Evolutionary conservation across 306 rosid genomes (phyloP), one percentile per base, ranked within the genome.

Genomic region (Dicorynia guianensis): DNA sequence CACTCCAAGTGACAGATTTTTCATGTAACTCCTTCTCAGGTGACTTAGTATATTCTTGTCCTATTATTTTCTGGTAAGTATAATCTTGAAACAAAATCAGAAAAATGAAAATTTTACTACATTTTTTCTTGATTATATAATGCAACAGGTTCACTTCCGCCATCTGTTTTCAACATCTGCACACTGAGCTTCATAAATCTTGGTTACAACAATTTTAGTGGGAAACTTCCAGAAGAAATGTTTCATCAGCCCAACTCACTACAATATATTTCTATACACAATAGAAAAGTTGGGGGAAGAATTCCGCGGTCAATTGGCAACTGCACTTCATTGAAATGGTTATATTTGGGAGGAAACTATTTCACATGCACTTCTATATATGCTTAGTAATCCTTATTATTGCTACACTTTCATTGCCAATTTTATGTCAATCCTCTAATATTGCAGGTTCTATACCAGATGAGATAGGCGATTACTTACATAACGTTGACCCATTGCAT

Each of bases 381-480:
- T 25, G 30, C 2, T 25, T 2, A 25, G 30, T 25, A 1, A 25
- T 25, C 30, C 30, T 25, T 25, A 25, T 25, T 25, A 25, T 25
- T 25, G 30, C 30, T 25, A 25, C 30, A 25, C 30, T 25, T 25
- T 25, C 30, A 25, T 25, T 25, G 30, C 30, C 30, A 25, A 25
- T 1, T 25, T 1, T 25, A 25, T 25, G 2, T 50, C 20, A 19
- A 12, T 57, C 15, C 5, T 44, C 33, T 10, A 43, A 73, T 18
- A 8, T 58, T 61, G 67, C 73, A 84, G 87, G 87, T 36, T 35
- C 34, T 14, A 79, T 84, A 59, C 84, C 87, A 4, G 15, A 65
- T 60, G 63, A 77, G 63, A 77, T 68, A 5, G 69, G 61, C 5
- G 53, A 46, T 43, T 47, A 67, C 20, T 50, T 77, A 39, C 50